These are phyloP conservation scores for Vittaforma corneae DNA, from an alignment of 371 early-diverging fungal species.

Conservation along the genomic window DNA sequence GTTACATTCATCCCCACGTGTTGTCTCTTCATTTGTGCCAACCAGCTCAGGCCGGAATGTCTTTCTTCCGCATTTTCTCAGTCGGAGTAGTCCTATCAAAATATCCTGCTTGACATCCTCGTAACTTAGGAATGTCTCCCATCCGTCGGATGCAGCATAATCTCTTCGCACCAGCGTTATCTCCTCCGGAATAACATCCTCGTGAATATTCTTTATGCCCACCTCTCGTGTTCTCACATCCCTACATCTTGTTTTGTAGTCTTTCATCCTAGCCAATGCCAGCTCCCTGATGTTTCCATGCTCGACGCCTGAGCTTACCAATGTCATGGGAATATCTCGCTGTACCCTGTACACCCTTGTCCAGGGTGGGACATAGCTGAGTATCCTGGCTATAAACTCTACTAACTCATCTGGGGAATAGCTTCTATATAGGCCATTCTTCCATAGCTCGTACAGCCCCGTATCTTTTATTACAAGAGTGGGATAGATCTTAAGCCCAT, in stretches of 20 bases:
- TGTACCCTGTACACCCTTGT: conserved; percentile 97
- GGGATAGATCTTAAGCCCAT: conserved; percentile 97
- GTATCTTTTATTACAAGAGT: conserved; percentile 98
- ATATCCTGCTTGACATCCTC: conserved; percentile 96
- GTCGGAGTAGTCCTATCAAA: conserved; percentile 81
- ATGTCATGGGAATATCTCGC: conserved; percentile 99
- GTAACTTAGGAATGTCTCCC: conserved; percentile 98
- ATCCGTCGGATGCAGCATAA: conserved; percentile 93
- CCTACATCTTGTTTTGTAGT: conserved; percentile 84
- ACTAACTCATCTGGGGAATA: conserved; percentile 93
- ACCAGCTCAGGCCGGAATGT: conserved; percentile 82
- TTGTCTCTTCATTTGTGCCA: conserved; percentile 61
- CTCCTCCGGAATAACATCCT: conserved; percentile 73
- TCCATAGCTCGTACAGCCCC: conserved; percentile 95
- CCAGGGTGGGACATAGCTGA: conserved; percentile 97
- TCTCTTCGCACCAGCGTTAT: conserved; percentile 92
- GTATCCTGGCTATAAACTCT: conserved; percentile 84
- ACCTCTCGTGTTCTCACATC: conserved; percentile 98
- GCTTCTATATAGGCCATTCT: conserved; percentile 88
- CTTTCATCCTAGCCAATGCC: conserved; percentile 86
- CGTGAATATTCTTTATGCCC: conserved; percentile 94
- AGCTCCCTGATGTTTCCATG: conserved; percentile 94
- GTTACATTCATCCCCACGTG: not conserved
- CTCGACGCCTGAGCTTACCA: conserved; percentile 97
- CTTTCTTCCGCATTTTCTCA: conserved; percentile 77